Evolutionary conservation across 768 basidiomycete species (phyloP).

Genomic region (Serendipita sp.): DNA sequence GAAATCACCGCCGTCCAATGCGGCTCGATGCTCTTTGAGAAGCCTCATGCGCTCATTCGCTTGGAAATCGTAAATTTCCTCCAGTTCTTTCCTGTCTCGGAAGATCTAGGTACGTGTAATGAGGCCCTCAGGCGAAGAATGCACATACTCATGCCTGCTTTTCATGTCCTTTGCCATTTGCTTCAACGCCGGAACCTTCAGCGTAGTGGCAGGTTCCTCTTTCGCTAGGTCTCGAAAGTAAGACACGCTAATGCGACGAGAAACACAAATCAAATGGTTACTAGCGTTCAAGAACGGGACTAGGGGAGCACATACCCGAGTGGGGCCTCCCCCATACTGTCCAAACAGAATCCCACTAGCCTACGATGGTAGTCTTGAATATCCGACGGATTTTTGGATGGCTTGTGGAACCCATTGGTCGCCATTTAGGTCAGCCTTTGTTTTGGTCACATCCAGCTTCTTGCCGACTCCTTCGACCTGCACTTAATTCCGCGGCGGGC

Average conservation of each 20-base stretch:
- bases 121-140: too few species aligned
- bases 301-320: not conserved
- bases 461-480: not conserved
- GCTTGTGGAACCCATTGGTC: not conserved
- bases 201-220: not conserved
- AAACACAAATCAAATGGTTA: not conserved
- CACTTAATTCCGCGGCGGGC: too few species aligned
- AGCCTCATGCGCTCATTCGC: not conserved
- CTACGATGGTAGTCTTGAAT: not conserved
- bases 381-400: not conserved
- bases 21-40: not conserved
- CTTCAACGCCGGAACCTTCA: not conserved
- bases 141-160: too few species aligned
- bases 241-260: not conserved
- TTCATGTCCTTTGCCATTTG: too few species aligned
- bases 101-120: not conserved
- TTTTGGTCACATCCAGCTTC: not conserved
- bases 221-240: conserved; percentile 4
- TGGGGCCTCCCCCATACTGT: not conserved
- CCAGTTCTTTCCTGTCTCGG: not conserved
- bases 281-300: not conserved
- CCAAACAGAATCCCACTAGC: not conserved
- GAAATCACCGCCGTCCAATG: not conserved
- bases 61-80: not conserved
- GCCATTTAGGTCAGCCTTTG: not conserved